Evolutionary conservation across 257 asterid species (phyloP), one percentile per base, ranked within the genome.

Genomic region (Petrea volubilis): DNA sequence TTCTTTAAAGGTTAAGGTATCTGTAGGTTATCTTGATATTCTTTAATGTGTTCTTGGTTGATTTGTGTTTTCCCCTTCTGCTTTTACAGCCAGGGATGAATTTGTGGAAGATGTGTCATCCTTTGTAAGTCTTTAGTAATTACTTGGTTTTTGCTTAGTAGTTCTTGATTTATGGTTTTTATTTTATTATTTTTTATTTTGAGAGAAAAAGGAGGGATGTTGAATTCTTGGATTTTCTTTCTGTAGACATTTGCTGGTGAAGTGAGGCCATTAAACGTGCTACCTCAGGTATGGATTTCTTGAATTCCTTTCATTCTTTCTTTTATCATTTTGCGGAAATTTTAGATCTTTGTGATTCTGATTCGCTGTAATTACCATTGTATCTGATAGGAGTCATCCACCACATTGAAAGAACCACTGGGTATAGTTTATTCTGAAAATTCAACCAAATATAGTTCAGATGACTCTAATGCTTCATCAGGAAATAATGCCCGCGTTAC

Each of bases 211-310:
- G 11, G 56, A 53, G 58, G 55, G 57, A 24, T 52, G n/a, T 71
- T 75, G 64, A 28, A 68, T 44, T 77, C 44, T 44, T 74, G 56
- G 62, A 24, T 14, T 68, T 67, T 60, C 59, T 56, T 53, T 59
- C 57, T 83, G 78, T 72, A 92, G 97, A 78, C 92, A 28, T 79
- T 87, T 74, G 83, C 84, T 73, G 91, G 93, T 64, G 97, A 93
- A 53, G 84, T 87, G 44, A 86, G 85, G 76, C 90, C 91, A 50
- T 83, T 90, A 64, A 83, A 87, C 82, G 86, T 84, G 63, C 74
- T 92, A 51, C 92, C 96, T 57, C 97, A 84, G 88, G 96, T 92
- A 51, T 75, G 64, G 43, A 65, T 78, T 55, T 77, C 67, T 65
- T 33, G 15, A 47, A 14, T 60, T 65, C 59, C 60, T 38, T 17